phyloP scores from a whole-genome alignment of 2,329 filamentous ascomycete species.

The Hymenoscyphus infarciens region DNA sequence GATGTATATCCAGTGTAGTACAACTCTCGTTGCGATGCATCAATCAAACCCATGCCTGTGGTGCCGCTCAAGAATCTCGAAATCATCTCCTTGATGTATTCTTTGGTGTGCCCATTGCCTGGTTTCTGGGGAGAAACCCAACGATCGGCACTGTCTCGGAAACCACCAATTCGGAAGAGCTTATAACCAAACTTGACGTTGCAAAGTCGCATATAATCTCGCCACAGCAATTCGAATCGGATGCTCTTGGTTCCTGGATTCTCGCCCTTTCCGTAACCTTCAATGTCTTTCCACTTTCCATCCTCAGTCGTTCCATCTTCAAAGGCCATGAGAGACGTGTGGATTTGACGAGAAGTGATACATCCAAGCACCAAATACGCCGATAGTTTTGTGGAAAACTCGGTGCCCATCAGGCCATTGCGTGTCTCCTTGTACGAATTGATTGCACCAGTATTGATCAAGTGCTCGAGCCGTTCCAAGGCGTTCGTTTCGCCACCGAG shows the following conservation, averaged over 20 bases:
- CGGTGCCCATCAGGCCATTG: slow-evolving; percentile 65
- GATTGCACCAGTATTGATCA: slow-evolving; percentile 59
- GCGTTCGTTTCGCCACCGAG: slow-evolving; percentile 62
- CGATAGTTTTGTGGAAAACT: slow-evolving; percentile 74
- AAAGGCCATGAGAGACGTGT: slow-evolving; percentile 62
- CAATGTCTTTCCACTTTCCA: slow-evolving; percentile 19
- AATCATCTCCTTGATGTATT: slow-evolving; percentile 47
- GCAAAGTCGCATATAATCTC: slow-evolving; percentile 78
- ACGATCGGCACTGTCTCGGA: slow-evolving; percentile 45
- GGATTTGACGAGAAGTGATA: slow-evolving; percentile 69
- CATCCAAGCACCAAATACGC: slow-evolving; percentile 70
- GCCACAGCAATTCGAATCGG: slow-evolving; percentile 71
- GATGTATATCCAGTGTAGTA: slow-evolving; percentile 74
- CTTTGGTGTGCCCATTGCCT: slow-evolving; percentile 33
- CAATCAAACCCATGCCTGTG: slow-evolving; percentile 73
- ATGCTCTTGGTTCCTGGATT: slow-evolving; percentile 67
- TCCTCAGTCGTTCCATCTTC: slow-evolving; percentile 55
- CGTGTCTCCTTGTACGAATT: slow-evolving; percentile 65
- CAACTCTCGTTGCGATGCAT: slow-evolving; percentile 72
- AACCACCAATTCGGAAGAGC: slow-evolving; percentile 64
- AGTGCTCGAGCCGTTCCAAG: slow-evolving; percentile 53
- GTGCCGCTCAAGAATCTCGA: slow-evolving; percentile 61
- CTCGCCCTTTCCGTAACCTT: slow-evolving; percentile 63
- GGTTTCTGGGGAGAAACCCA: slow-evolving; percentile 21
- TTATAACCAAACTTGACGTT: slow-evolving; percentile 63